Evolutionary conservation across 192 early-diverging fungal genomes (phyloP).

Genomic region (Diversispora eburnea): DNA sequence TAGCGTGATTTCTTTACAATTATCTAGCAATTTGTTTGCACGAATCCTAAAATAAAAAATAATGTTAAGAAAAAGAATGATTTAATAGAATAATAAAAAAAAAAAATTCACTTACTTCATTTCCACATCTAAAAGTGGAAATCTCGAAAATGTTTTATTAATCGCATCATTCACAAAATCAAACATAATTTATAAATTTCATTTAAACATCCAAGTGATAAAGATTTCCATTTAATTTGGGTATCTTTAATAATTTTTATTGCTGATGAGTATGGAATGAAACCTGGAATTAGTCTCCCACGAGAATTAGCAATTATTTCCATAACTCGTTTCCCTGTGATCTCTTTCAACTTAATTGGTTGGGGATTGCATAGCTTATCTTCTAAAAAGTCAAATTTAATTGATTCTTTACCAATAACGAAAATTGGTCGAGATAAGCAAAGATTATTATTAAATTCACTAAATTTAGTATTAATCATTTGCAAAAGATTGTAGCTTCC

Average conservation of each 20-base stretch:
- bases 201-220: neutral
- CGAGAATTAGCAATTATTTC: neutral
- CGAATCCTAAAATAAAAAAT: neutral
- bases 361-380: neutral
- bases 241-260: neutral
- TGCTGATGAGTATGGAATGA: neutral
- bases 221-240: neutral
- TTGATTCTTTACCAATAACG: neutral
- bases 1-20: neutral
- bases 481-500: neutral
- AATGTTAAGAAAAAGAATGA: neutral
- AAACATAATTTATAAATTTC: conserved; percentile 2
- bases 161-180: neutral
- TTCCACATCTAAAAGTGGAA: neutral
- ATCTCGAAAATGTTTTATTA: neutral
- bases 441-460: neutral
- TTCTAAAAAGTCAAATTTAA: neutral
- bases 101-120: conserved; percentile 2
- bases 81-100: neutral
- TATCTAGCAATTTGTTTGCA: neutral
- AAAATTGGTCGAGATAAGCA: conserved; percentile 1
- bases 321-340: neutral
- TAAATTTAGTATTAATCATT: neutral
- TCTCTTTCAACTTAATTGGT: neutral
- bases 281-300: neutral